Conservation (phyloP, 345 rosid genomes). For the Iberis pinnata region DNA sequence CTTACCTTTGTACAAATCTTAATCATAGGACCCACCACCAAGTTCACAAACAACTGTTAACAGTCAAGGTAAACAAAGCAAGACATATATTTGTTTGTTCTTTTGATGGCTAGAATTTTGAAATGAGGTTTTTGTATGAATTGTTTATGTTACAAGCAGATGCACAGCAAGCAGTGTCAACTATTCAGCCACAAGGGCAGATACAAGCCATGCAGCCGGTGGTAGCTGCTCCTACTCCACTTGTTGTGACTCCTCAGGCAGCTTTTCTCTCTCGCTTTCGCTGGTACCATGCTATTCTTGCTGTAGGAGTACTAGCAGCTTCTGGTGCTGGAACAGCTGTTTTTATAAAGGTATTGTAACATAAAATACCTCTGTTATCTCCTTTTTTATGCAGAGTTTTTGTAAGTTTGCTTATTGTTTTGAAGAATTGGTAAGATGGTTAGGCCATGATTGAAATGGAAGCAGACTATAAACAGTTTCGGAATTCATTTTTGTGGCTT, state of each 20-base stretch:
- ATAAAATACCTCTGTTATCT: constrained; percentile 5
- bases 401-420: neutral
- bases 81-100: constrained; percentile 3
- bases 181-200: constrained; percentile 45
- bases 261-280: constrained; percentile 41
- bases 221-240: constrained; percentile 39
- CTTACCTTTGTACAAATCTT: constrained; percentile 17
- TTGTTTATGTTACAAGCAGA: constrained; percentile 36
- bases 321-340: constrained; percentile 88
- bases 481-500: constrained; percentile 14
- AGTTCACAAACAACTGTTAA: constrained; percentile 47
- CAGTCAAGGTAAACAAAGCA: constrained; percentile 48
- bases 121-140: constrained; percentile 7
- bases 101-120: constrained; percentile 10
- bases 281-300: constrained; percentile 80
- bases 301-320: constrained; percentile 70
- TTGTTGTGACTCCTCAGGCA: constrained; percentile 34
- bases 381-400: neutral
- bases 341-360: constrained; percentile 52
- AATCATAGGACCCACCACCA: constrained; percentile 72
- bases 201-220: constrained; percentile 55
- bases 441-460: too few species aligned
- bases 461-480: neutral
- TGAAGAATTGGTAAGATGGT: neutral
- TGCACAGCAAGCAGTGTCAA: constrained; percentile 49